Evolutionary conservation across 2,329 filamentous ascomycete genomes (phyloP).

Genomic region (Byssochlamys sp.): DNA sequence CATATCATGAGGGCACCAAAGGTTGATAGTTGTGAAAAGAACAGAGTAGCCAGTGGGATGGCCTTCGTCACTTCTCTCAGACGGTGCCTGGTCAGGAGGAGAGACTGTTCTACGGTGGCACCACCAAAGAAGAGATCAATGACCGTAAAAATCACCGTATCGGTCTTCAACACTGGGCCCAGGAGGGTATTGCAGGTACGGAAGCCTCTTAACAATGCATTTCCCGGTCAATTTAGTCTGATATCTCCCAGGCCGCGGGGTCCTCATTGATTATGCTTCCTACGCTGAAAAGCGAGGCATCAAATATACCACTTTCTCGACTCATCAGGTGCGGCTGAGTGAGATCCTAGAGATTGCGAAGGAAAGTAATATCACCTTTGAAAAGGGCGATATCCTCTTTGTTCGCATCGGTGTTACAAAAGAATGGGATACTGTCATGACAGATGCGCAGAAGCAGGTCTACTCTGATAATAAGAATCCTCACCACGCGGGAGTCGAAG

Average conservation of each 20-base stretch:
- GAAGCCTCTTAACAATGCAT: neutral
- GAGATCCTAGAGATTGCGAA: slow-evolving; percentile 31
- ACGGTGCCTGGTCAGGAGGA: slow-evolving; percentile 26
- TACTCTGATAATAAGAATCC: slow-evolving; percentile 29
- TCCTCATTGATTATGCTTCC: slow-evolving; percentile 43
- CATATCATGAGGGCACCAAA: neutral
- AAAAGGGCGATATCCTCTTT: slow-evolving; percentile 46
- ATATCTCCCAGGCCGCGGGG: slow-evolving; percentile 35
- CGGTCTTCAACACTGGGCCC: slow-evolving; percentile 42
- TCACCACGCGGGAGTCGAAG: slow-evolving; percentile 41
- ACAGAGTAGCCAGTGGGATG: slow-evolving; percentile 46
- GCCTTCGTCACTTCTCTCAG: slow-evolving; percentile 41
- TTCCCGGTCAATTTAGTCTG: neutral
- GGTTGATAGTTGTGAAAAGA: slow-evolving; percentile 16
- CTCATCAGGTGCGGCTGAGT: slow-evolving; percentile 29
- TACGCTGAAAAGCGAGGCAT: slow-evolving; percentile 37
- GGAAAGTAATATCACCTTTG: slow-evolving; percentile 37
- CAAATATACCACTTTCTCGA: slow-evolving; percentile 32
- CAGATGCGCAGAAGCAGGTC: slow-evolving; percentile 18
- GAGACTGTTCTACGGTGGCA: slow-evolving; percentile 43
- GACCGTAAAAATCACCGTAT: slow-evolving; percentile 37
- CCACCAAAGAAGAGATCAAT: slow-evolving; percentile 37
- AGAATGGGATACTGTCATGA: slow-evolving; percentile 34
- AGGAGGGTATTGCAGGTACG: slow-evolving; percentile 37
- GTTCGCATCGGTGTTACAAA: slow-evolving; percentile 35